These are phyloP conservation scores for Fusarium falciforme DNA, from an alignment of 2,329 filamentous ascomycete species.

Conservation along the genomic window DNA sequence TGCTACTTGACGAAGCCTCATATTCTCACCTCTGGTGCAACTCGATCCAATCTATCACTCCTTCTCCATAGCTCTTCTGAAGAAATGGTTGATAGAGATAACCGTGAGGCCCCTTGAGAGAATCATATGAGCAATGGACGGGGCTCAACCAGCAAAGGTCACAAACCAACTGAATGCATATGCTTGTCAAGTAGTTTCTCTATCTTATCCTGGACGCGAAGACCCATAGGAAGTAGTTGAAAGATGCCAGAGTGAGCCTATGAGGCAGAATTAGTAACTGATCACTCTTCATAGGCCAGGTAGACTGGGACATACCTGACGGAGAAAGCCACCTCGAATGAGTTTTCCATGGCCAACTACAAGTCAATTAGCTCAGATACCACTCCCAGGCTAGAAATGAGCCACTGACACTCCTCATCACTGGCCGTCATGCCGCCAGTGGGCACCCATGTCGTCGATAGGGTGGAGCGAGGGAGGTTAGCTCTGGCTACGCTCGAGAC, in stretches of 20 bases:
- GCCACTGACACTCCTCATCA: conserved; percentile 62
- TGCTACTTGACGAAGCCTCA: background rate
- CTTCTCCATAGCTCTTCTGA: conserved; percentile 85
- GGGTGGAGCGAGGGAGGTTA: conserved; percentile 46
- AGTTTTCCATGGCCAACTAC: conserved; percentile 75
- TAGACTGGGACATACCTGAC: conserved; percentile 66
- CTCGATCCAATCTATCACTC: conserved; percentile 82
- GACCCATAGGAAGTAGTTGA: conserved; percentile 87
- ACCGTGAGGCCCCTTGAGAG: conserved; percentile 76
- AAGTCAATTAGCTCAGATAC: conserved; percentile 31
- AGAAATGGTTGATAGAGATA: conserved; percentile 86
- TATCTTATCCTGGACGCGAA: conserved; percentile 89
- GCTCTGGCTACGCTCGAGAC: conserved; percentile 49
- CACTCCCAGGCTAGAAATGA: background rate
- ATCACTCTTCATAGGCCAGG: background rate
- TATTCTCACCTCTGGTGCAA: conserved; percentile 73
- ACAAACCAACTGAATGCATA: conserved; percentile 79
- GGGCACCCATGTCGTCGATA: conserved; percentile 85
- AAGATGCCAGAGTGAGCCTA: conserved; percentile 91
- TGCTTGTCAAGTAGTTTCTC: conserved; percentile 88
- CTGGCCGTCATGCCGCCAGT: conserved; percentile 74
- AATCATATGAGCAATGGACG: conserved; percentile 13
- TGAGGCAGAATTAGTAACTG: background rate
- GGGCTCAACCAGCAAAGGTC: background rate
- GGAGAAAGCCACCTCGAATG: conserved; percentile 77